Evolutionary conservation across 1,139 yeast genomes (phyloP).

Genomic region (Blastobotrys serpentis): DNA sequence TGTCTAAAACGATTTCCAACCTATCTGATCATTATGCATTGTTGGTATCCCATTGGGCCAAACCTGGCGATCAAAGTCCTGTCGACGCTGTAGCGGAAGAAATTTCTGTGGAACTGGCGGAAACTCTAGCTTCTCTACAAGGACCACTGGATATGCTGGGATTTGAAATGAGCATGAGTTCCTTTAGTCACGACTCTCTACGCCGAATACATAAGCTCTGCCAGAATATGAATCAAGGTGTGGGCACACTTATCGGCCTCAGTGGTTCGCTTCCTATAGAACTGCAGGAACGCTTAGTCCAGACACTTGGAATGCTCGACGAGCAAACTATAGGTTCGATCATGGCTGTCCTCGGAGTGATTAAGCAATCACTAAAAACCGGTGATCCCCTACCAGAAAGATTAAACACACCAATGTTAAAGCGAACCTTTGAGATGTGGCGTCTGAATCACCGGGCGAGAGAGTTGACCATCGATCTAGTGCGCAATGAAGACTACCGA

Average conservation of each 20-base stretch:
- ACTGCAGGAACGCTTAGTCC: neutral
- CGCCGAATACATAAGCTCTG: constrained; percentile 1
- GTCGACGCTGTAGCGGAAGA: neutral
- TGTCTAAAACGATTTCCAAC: neutral
- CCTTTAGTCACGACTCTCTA: neutral
- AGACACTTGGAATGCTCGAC: neutral
- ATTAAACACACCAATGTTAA: neutral
- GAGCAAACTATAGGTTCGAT: neutral
- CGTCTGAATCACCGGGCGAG: neutral
- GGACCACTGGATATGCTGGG: neutral
- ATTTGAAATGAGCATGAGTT: neutral
- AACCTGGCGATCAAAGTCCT: neutral
- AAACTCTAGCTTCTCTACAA: neutral
- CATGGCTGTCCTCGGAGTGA: constrained; percentile 3
- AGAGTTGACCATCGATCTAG: neutral
- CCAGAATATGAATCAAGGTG: constrained; percentile 6
- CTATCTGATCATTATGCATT: constrained; percentile 7
- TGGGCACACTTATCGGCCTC: neutral
- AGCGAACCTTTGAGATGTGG: constrained; percentile 7
- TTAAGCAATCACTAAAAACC: constrained; percentile 1
- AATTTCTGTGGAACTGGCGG: neutral
- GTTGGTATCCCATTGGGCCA: constrained; percentile 1
- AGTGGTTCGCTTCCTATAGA: neutral
- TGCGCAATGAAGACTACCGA: constrained; percentile 6
- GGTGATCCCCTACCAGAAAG: constrained; percentile 6